Base-by-base conservation (phyloP, 2,329 filamentous ascomycete genomes). In the Aureobasidium sp. region DNA sequence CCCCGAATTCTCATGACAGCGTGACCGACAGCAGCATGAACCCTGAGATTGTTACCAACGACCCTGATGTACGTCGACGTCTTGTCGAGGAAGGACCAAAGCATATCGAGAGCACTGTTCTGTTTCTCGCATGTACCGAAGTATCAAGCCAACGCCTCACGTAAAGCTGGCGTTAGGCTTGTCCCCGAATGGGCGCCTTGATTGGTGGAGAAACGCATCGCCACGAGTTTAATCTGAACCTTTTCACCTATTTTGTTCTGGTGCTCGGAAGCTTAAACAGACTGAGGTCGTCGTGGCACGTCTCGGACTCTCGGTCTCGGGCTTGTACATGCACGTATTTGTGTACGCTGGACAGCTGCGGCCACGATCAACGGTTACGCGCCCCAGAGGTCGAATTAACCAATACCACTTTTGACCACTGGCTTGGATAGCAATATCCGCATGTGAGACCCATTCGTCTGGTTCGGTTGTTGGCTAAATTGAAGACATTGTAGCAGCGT, bases 41-140 rank as follows among this genome's bases (percentile, higher is more conserved):
- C 40, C 53, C 53, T 57, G 53, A 57, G 53, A 45, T 57, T 57
- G 21, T 19, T 27, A 35, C 27, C 38, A 45, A 35, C 40, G 53
- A 46, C 53, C 53, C 53, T 46, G 53, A 46, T 57, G 40, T 57
- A 57, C 13, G 40, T 25, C 40, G 53, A 35, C 15, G 21, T 45
- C 29, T 21, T n/a, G 27, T 55, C 27, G 9, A 46, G 15, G 4
- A 27, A 19, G 19, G 37, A 35, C n/a, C 53, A 57, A 55, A 45
- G 53, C 53, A 37, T 25, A 57, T 57, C 53, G 53, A 46, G 53
- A 46, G 13, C 38, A 57, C 11, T 19, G 38, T 29, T 46, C 43
- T 40, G 53, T 57, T 45, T 46, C 53, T 46, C 19, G 40, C 53
- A 57, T 57, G 53, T 57, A 37, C 53, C 53, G 53, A 57, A 57